Conservation (phyloP, 2,329 filamentous ascomycete genomes). For the Biscogniauxia sp. region DNA sequence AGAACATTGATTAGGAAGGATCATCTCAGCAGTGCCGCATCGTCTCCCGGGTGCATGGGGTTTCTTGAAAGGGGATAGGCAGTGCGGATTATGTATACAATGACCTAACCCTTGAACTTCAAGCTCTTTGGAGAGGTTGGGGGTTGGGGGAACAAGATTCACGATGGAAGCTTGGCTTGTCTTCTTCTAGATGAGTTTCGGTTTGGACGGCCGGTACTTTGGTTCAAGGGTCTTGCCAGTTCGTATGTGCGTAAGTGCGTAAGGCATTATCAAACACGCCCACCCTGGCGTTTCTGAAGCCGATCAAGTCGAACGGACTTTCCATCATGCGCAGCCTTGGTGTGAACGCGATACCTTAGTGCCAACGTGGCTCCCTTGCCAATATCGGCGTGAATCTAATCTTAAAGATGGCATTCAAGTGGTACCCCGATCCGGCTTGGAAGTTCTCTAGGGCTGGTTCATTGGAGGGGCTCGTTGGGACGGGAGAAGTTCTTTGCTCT, state of each 20-base stretch:
- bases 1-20: background rate
- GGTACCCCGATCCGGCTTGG: constrained; percentile 8
- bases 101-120: background rate
- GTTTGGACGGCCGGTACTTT: background rate
- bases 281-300: constrained; percentile 14
- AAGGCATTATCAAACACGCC: constrained; percentile 14
- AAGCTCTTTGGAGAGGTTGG: background rate
- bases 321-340: constrained; percentile 9
- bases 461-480: constrained; percentile 8
- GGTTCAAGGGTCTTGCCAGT: background rate
- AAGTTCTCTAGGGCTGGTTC: constrained; percentile 5
- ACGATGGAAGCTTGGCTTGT: background rate
- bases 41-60: background rate
- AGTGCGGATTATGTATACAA: background rate
- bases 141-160: background rate
- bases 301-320: constrained; percentile 9
- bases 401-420: background rate
- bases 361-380: background rate
- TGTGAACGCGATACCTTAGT: background rate
- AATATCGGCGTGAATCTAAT: background rate
- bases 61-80: background rate
- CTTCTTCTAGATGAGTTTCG: background rate
- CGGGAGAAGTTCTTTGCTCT: constrained; percentile 9
- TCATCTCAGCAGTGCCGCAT: background rate
- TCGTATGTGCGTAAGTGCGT: background rate